Conservation (phyloP, 1,139 yeast species). For the Blastobotrys buckinghamii region DNA sequence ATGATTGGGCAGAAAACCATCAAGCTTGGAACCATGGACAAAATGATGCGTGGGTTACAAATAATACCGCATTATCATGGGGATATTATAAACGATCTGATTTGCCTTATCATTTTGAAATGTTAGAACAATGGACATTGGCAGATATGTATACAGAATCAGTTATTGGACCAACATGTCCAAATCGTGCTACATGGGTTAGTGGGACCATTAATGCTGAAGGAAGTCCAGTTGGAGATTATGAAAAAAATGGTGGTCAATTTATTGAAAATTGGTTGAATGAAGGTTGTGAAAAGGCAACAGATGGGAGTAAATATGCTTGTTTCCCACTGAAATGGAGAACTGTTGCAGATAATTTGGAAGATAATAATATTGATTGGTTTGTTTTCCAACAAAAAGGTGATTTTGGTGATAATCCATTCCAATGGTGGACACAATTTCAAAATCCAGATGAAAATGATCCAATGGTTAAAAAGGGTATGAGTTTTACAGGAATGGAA, state of each 20-base stretch:
- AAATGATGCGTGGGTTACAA: conserved; percentile 23
- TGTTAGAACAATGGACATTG: conserved; percentile 25
- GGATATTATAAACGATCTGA: conserved; percentile 22
- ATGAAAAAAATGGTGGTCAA: conserved; percentile 21
- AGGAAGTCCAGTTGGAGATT: conserved; percentile 15
- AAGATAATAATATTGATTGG: conserved; percentile 23
- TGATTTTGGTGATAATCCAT: conserved; percentile 26
- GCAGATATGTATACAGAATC: conserved; percentile 27
- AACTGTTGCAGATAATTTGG: conserved; percentile 24
- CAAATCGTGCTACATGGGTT: conserved; percentile 27
- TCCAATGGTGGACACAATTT: conserved; percentile 23
- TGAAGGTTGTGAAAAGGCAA: conserved; percentile 20
- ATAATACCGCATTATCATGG: conserved; percentile 25
- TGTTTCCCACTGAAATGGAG: conserved; percentile 27
- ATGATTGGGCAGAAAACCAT: conserved; percentile 25
- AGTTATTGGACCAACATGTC: conserved; percentile 26
- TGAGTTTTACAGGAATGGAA: conserved; percentile 21
- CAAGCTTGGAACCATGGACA: conserved; percentile 25
- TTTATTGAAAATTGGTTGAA: conserved; percentile 24
- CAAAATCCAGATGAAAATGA: conserved; percentile 16
- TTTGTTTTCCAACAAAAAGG: conserved; percentile 24
- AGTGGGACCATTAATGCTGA: conserved; percentile 24
- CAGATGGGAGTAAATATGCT: conserved; percentile 17
- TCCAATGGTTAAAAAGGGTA: conserved; percentile 21
- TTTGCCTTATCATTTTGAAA: conserved; percentile 23